phyloP scores from a whole-genome alignment of 208 protist genomes.

The Leishmania guyanensis region DNA sequence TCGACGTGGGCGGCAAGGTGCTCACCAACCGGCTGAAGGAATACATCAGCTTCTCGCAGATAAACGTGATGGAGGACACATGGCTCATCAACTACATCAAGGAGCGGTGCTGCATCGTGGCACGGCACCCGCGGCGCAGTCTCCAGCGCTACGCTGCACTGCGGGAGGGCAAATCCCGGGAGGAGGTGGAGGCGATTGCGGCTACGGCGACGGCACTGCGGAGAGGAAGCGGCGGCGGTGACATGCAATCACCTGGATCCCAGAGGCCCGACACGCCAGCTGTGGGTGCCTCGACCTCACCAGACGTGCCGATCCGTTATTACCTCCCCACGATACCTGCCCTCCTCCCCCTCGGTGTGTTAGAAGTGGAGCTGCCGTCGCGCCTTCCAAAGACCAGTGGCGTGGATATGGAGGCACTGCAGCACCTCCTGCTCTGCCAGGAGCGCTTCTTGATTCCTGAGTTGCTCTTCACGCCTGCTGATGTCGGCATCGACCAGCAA shows the following conservation, averaged over 20 bases:
- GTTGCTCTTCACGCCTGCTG: slow-evolving; percentile 75
- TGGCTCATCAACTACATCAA: slow-evolving; percentile 88
- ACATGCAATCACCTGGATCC: background rate
- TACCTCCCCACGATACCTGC: slow-evolving; percentile 74
- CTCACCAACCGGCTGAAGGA: slow-evolving; percentile 83
- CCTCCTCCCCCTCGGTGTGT: slow-evolving; percentile 68
- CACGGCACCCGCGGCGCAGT: slow-evolving; percentile 12
- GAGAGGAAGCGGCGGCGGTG: background rate
- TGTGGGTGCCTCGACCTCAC: background rate
- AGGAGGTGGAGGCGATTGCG: slow-evolving; percentile 12
- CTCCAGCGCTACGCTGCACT: slow-evolving; percentile 13
- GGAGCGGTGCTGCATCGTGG: slow-evolving; percentile 65
- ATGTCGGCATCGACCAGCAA: slow-evolving; percentile 65
- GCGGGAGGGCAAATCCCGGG: slow-evolving; percentile 8
- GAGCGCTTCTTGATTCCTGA: slow-evolving; percentile 80
- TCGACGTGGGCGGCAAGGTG: slow-evolving; percentile 81
- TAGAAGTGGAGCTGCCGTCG: slow-evolving; percentile 43
- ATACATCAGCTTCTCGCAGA: slow-evolving; percentile 73
- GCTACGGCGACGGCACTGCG: background rate
- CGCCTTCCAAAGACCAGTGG: slow-evolving; percentile 30
- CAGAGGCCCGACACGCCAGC: background rate
- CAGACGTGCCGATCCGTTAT: slow-evolving; percentile 39
- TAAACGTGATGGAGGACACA: slow-evolving; percentile 79
- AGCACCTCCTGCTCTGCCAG: slow-evolving; percentile 55
- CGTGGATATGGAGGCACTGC: slow-evolving; percentile 14